Evolutionary conservation across 2,329 filamentous ascomycete genomes (phyloP), one percentile per base, ranked within the genome.

Genomic region (Colletotrichum caudatum): DNA sequence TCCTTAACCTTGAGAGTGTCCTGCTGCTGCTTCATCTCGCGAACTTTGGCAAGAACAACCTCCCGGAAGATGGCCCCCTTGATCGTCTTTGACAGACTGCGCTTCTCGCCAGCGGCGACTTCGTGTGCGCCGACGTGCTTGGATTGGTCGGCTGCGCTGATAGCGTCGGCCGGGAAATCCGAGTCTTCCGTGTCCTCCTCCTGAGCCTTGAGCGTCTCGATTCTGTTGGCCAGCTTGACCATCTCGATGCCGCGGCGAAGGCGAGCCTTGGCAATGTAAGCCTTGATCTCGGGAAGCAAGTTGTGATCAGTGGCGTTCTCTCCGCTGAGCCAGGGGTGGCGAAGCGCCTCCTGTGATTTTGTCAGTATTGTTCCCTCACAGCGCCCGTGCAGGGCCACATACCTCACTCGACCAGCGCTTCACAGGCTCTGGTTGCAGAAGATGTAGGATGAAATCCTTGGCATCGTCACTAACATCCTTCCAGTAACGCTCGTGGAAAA

Each of bases 401-500:
- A 93, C 92, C 82, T 92, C 87, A 77, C 94, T 97, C 1, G 92
- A 92, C 77, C 90, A 91, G 76, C 97, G 91, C 76, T 93, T 88
- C 59, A 91, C 88, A 1, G 94, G 92, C 75, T 94, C 88, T 4
- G 94, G 91, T 76, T 95, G 91, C 71, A 99, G 88, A 35, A 99
- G 88, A 69, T 86, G 85, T 73, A 92, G 84, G 82, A 99, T 98
- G 81, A 99, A 99, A 75, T 95, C 91, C 84, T 98, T 99, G 75
- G 95, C 96, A 76, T 98, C 95, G 61, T 93, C 87, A 80, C 95
- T 98, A 77, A 99, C 96, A 76, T 98, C 96, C 81, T 94, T 96
- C 96, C 96, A 99, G 84, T 98, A 99, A 69, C 95, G 91, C 80
- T 98, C 95, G 81, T 99, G 96, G 89, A 98, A 99, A 65, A 97